Evolutionary conservation across 164 flowering plant genomes (phyloP).

Genomic region (Annona squamosa): DNA sequence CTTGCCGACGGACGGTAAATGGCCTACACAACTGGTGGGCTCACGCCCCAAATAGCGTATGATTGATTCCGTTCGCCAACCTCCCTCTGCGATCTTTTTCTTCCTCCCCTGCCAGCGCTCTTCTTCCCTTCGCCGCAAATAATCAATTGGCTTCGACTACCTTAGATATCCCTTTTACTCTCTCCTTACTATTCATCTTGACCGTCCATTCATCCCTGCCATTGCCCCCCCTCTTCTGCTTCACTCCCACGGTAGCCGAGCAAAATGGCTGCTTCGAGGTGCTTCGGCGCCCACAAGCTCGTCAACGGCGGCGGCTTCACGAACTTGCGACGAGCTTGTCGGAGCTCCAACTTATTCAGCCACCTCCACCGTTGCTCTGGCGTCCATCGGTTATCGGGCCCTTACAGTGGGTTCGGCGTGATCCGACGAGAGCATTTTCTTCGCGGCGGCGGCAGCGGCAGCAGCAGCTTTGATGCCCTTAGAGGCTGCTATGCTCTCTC

Average conservation of each 20-base stretch:
- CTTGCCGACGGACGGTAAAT: no score
- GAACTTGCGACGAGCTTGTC: not conserved
- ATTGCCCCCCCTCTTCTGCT: not conserved
- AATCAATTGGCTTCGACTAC: not conserved
- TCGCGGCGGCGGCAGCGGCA: not conserved
- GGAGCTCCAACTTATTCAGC: conserved; percentile 2
- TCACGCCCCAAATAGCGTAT: not conserved
- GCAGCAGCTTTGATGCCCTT: not conserved
- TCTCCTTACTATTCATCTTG: not conserved
- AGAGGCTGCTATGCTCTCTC: not conserved
- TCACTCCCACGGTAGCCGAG: not conserved
- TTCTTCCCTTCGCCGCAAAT: not conserved
- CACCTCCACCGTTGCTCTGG: conserved; percentile 1
- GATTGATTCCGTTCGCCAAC: not conserved
- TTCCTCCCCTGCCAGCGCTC: not conserved
- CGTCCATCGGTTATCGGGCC: not conserved
- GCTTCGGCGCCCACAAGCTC: conserved; percentile 11
- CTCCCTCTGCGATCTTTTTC: not conserved
- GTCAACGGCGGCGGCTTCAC: conserved; percentile 2
- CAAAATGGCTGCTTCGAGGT: conserved; percentile 16
- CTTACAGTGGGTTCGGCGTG: not conserved
- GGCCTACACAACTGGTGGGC: not conserved
- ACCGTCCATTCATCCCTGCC: not conserved
- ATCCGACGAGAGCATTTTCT: not conserved
- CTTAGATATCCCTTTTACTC: not conserved